phyloP scores from a whole-genome alignment of 73 alveolate species.

The Symbiodinium natans region DNA sequence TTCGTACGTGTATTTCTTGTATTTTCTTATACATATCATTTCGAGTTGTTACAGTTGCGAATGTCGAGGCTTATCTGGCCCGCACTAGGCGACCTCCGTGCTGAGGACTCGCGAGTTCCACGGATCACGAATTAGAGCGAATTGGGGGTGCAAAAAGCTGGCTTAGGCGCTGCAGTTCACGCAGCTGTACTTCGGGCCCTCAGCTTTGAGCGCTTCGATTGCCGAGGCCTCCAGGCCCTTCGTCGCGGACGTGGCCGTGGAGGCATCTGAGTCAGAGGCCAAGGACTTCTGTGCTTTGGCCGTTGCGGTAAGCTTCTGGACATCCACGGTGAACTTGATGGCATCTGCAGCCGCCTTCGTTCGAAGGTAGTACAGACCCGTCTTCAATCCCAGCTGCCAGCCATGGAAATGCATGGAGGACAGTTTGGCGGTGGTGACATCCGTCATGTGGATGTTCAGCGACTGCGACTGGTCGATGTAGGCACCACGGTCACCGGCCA shows the following conservation, averaged over 20 bases:
- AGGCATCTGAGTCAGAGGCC: background rate
- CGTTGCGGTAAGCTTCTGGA: background rate
- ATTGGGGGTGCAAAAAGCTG: background rate
- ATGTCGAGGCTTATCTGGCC: too few relatives aligned
- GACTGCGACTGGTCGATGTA: slow-evolving; percentile 94
- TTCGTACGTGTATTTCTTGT: too few relatives aligned
- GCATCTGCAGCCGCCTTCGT: slow-evolving; percentile 98
- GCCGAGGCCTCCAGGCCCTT: background rate
- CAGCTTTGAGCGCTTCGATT: slow-evolving; percentile 50
- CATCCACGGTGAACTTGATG: slow-evolving; percentile 98
- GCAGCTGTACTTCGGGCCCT: slow-evolving; percentile 56
- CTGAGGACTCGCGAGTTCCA: too few relatives aligned
- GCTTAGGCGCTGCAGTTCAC: slow-evolving; percentile 79
- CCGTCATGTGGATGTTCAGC: slow-evolving; percentile 67
- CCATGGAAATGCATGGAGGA: slow-evolving; percentile 94
- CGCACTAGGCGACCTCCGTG: too few relatives aligned
- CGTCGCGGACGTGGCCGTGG: background rate
- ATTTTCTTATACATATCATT: too few relatives aligned
- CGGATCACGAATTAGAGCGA: background rate
- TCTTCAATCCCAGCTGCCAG: slow-evolving; percentile 95
- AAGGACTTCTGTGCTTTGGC: background rate
- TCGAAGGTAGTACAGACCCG: slow-evolving; percentile 96
- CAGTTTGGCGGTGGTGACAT: slow-evolving; percentile 52
- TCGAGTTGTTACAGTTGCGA: too few relatives aligned
- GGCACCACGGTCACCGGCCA: slow-evolving; percentile 97